These are phyloP conservation scores for Panaeolus cyanescens DNA, from an alignment of 768 basidiomycete genomes.

Conservation along the genomic window DNA sequence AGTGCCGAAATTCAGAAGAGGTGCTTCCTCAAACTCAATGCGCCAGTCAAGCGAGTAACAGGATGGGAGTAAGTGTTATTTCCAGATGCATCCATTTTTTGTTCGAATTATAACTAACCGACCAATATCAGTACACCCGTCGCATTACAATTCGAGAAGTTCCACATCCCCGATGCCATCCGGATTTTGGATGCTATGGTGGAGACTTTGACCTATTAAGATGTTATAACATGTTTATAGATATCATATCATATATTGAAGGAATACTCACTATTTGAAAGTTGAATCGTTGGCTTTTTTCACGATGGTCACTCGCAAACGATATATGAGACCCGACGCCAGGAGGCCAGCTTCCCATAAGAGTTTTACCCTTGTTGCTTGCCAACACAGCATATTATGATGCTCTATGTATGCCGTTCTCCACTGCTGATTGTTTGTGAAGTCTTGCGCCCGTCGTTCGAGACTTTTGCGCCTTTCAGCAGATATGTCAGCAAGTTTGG, in stretches of 20 bases:
- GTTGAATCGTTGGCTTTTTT: not conserved
- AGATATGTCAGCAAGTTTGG: slow-evolving; percentile 43
- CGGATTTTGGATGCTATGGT: slow-evolving; percentile 82
- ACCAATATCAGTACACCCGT: slow-evolving; percentile 66
- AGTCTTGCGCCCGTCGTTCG: slow-evolving; percentile 19
- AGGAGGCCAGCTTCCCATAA: slow-evolving; percentile 57
- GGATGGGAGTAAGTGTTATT: slow-evolving; percentile 87
- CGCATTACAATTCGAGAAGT: slow-evolving; percentile 87
- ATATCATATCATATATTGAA: slow-evolving; percentile 2
- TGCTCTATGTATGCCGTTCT: slow-evolving; percentile 30
- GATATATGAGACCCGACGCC: slow-evolving; percentile 39
- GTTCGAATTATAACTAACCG: slow-evolving; percentile 4
- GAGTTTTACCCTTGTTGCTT: slow-evolving; percentile 46
- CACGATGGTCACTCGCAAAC: slow-evolving; percentile 43
- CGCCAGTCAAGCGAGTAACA: slow-evolving; percentile 83
- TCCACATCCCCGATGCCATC: slow-evolving; percentile 87
- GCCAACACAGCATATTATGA: slow-evolving; percentile 39
- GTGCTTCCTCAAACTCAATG: slow-evolving; percentile 86
- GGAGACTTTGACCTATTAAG: slow-evolving; percentile 75
- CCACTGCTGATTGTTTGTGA: slow-evolving; percentile 26
- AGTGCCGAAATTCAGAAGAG: slow-evolving; percentile 88
- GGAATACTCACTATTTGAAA: not conserved
- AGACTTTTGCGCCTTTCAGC: slow-evolving; percentile 28
- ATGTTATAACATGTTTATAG: slow-evolving; percentile 6
- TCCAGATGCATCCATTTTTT: not conserved